phyloP scores from a whole-genome alignment of 2,329 filamentous ascomycete genomes.

The Periconia macrospinosa region DNA sequence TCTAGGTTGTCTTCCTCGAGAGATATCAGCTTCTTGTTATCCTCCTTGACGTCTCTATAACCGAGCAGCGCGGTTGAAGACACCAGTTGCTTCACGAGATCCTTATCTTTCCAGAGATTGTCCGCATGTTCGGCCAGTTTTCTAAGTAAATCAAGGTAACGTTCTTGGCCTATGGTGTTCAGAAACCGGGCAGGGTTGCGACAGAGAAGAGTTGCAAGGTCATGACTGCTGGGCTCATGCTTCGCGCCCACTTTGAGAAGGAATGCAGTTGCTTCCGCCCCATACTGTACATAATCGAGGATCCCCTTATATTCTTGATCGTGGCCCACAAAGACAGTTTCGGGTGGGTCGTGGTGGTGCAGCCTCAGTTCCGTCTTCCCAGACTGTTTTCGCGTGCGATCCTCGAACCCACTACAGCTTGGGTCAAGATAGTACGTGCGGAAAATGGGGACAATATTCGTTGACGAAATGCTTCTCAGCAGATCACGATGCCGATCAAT shows the following conservation, averaged over 20 bases:
- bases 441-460: slow-evolving; percentile 43
- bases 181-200: slow-evolving; percentile 81
- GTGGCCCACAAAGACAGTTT: slow-evolving; percentile 77
- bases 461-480: slow-evolving; percentile 26
- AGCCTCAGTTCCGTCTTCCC: slow-evolving; percentile 45
- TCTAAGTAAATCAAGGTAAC: slow-evolving; percentile 81
- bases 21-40: slow-evolving; percentile 47
- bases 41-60: slow-evolving; percentile 70
- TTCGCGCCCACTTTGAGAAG: slow-evolving; percentile 87
- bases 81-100: slow-evolving; percentile 76
- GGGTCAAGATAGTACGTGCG: slow-evolving; percentile 38
- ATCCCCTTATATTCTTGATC: slow-evolving; percentile 78
- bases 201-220: slow-evolving; percentile 83
- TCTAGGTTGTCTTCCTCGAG: slow-evolving; percentile 46
- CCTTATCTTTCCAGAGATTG: slow-evolving; percentile 74
- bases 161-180: slow-evolving; percentile 78
- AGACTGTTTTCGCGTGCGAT: slow-evolving; percentile 30
- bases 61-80: slow-evolving; percentile 77
- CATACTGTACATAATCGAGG: slow-evolving; percentile 97
- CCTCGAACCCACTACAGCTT: slow-evolving; percentile 34
- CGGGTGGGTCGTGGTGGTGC: slow-evolving; percentile 64
- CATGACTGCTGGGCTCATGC: slow-evolving; percentile 81
- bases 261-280: slow-evolving; percentile 82
- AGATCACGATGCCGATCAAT: slow-evolving; percentile 52
- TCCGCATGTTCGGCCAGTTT: slow-evolving; percentile 74